A percentile compares a stretch with the other conserved stretches of the same genome.
Conservation (phyloP, 805 yeast species). For the Kuraishia capsulata region DNA sequence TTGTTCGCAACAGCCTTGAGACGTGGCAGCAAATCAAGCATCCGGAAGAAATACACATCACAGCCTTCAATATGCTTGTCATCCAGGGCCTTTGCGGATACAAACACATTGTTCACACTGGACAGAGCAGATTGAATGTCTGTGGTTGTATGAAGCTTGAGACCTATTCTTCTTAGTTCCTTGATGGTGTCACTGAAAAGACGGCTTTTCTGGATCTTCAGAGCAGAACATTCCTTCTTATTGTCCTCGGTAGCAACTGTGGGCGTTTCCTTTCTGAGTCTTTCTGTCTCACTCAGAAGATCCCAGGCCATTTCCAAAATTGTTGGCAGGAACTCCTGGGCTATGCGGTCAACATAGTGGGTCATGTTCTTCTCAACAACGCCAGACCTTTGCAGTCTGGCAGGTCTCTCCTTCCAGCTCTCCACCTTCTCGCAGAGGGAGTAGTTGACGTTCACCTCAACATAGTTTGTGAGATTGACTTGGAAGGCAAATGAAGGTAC, state of each 20-base stretch:
- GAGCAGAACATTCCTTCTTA: slow-evolving; percentile 58
- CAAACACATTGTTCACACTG: slow-evolving; percentile 53
- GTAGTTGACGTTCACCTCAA: slow-evolving; percentile 4
- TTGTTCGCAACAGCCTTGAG: slow-evolving; percentile 55
- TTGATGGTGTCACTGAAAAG: slow-evolving; percentile 68
- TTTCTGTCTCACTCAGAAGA: slow-evolving; percentile 46
- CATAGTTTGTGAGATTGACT: neutral
- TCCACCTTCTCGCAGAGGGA: slow-evolving; percentile 24
- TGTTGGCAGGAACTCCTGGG: slow-evolving; percentile 30
- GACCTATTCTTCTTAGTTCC: slow-evolving; percentile 69
- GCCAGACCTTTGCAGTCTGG: slow-evolving; percentile 40
- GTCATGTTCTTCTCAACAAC: slow-evolving; percentile 49
- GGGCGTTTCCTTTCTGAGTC: slow-evolving; percentile 74
- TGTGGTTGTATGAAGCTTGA: slow-evolving; percentile 54
- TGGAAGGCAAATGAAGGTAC: neutral
- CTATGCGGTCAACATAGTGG: slow-evolving; percentile 28
- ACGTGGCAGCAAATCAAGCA: slow-evolving; percentile 75
- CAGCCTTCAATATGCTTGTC: slow-evolving; percentile 25
- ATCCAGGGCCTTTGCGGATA: slow-evolving; percentile 39
- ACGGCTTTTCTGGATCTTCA: slow-evolving; percentile 76
- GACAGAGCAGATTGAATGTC: slow-evolving; percentile 58
- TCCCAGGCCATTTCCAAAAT: slow-evolving; percentile 48
- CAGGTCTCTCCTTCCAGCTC: slow-evolving; percentile 49
- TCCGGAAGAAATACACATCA: slow-evolving; percentile 54
- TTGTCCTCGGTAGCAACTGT: slow-evolving; percentile 56